phyloP scores from a whole-genome alignment of 1,284 basidiomycete genomes.

The Cutaneotrichosporon mucoides region DNA sequence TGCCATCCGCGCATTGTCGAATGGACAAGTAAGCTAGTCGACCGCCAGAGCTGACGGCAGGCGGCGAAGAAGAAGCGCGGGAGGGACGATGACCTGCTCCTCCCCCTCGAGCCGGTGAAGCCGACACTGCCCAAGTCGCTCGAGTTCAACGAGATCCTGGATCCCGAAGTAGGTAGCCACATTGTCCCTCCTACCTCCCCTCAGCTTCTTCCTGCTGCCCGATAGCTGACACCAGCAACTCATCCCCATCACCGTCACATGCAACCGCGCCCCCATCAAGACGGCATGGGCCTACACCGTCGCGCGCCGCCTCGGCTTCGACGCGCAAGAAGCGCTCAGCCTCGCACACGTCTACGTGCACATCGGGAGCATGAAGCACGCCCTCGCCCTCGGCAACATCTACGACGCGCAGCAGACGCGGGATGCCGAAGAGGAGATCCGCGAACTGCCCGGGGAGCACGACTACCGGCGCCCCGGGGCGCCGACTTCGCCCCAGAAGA shows the following conservation, averaged over 20 bases:
- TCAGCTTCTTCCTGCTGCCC: too few species aligned
- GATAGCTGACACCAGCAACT: conserved; percentile 54
- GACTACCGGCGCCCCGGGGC: conserved; percentile 12
- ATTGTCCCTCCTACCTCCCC: too few species aligned
- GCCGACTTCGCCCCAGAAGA: conserved; percentile 3
- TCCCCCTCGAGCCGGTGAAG: neutral
- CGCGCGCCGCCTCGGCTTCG: conserved; percentile 78
- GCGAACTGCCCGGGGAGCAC: conserved; percentile 35
- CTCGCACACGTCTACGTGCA: conserved; percentile 71
- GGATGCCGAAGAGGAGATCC: conserved; percentile 43
- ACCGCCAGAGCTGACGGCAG: neutral
- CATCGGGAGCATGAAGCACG: conserved; percentile 79
- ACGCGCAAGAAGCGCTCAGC: conserved; percentile 72
- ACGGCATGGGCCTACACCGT: conserved; percentile 86
- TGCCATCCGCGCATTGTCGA: conserved; percentile 56
- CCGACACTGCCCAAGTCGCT: conserved; percentile 9
- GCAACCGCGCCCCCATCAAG: conserved; percentile 92
- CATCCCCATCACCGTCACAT: conserved; percentile 59
- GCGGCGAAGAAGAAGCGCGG: conserved; percentile 23
- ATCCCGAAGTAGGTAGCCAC: conserved; percentile 34
- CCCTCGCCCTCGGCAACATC: conserved; percentile 69
- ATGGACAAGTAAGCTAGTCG: conserved; percentile 24
- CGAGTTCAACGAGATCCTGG: conserved; percentile 36
- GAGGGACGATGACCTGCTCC: conserved; percentile 14
- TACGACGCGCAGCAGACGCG: conserved; percentile 50